These are phyloP conservation scores for Larix kaempferi DNA, from an alignment of 75 land plant species.

Conservation along the genomic window DNA sequence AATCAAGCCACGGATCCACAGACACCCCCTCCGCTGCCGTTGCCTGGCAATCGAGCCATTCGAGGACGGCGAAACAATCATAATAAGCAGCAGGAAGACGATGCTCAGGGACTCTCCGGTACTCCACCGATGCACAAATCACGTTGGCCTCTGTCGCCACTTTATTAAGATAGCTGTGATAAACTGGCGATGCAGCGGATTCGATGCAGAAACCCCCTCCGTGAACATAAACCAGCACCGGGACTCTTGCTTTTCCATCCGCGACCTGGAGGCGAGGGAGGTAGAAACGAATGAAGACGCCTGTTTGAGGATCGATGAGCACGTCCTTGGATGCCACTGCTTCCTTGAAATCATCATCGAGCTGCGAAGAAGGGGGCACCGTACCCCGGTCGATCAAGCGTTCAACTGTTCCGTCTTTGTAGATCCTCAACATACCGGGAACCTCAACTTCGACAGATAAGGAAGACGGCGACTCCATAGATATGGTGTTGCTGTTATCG, in stretches of 20 bases:
- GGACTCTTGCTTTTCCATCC: not conserved
- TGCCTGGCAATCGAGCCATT: conserved; percentile 22
- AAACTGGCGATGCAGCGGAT: conserved; percentile 22
- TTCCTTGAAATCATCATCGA: too few species aligned
- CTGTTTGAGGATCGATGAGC: too few species aligned
- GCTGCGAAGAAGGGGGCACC: too few species aligned
- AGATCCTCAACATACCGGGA: too few species aligned
- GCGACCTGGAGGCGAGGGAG: conserved; percentile 23
- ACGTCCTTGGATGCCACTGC: conserved; percentile 25
- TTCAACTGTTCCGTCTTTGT: too few species aligned
- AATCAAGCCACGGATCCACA: not conserved
- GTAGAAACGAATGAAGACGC: conserved; percentile 12
- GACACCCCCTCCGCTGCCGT: not conserved
- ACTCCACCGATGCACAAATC: conserved; percentile 36
- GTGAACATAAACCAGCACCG: conserved; percentile 52
- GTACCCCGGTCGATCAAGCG: not conserved
- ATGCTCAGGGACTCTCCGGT: conserved; percentile 48
- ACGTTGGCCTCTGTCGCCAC: conserved; percentile 27
- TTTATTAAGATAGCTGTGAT: conserved; percentile 28
- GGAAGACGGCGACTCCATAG: too few species aligned
- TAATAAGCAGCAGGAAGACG: conserved; percentile 51
- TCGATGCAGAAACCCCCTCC: conserved; percentile 43
- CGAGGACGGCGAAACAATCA: conserved; percentile 36
- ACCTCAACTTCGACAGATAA: too few species aligned
- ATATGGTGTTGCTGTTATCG: too few species aligned